phyloP scores from a whole-genome alignment of 176 grass and related monocot species.

The Alopecurus myosuroides region DNA sequence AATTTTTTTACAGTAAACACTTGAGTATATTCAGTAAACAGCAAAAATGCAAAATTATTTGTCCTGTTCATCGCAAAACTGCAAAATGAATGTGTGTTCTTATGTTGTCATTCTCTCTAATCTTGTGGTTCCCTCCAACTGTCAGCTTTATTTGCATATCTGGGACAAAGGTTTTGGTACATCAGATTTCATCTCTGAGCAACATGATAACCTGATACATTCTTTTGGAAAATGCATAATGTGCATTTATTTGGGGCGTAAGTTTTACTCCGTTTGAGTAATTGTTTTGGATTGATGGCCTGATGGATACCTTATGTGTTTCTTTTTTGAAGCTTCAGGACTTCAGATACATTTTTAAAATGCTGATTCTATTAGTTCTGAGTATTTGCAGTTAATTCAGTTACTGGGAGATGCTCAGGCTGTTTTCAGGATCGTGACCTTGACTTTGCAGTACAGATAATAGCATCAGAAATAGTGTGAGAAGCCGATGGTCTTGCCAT shows the following conservation, averaged over 20 bases:
- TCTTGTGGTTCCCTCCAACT: not conserved
- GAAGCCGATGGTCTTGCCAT: constrained; percentile 94
- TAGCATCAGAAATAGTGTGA: constrained; percentile 79
- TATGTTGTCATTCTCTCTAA: too few relatives aligned
- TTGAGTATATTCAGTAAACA: too few relatives aligned
- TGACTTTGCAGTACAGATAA: constrained; percentile 67
- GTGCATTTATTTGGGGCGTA: not conserved
- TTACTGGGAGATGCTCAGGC: constrained; percentile 9
- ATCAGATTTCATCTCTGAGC: not conserved
- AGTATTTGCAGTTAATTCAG: not conserved
- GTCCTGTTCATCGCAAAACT: not conserved
- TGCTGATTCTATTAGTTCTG: not conserved
- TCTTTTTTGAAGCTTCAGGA: not conserved
- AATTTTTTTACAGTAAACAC: too few relatives aligned
- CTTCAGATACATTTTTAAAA: not conserved
- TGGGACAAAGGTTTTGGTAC: not conserved
- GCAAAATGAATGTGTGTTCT: not conserved
- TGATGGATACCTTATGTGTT: not conserved
- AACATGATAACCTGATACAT: not conserved
- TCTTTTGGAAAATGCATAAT: not conserved
- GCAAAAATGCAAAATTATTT: not conserved
- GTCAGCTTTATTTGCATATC: not conserved
- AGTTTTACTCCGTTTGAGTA: not conserved
- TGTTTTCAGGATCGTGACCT: constrained; percentile 76
- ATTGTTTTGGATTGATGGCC: not conserved